A percentile compares a stretch with the other conserved stretches of the same genome.
Evolutionary conservation across 495 filamentous ascomycete genomes (phyloP).

Genomic region (Penicillium waksmanii): DNA sequence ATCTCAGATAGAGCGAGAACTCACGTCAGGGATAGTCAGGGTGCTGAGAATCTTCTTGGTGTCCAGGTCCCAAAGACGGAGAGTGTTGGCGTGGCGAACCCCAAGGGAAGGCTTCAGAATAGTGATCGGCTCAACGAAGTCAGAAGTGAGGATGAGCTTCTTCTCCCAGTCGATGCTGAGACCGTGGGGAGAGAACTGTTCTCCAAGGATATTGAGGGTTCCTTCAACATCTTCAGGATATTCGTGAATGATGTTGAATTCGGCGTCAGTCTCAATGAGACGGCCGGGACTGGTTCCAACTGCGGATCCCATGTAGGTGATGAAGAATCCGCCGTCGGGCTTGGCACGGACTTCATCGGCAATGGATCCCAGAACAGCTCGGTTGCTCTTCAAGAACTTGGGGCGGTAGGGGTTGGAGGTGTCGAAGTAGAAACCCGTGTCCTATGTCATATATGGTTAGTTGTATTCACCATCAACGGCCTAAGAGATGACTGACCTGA

Average conservation of each 20-base stretch:
- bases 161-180: conserved; percentile 61
- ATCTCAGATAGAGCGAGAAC: conserved; percentile 8
- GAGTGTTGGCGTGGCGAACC: conserved; percentile 56
- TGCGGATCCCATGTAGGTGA: conserved; percentile 63
- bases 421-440: conserved; percentile 68
- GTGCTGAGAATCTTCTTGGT: conserved; percentile 59
- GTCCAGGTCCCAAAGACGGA: conserved; percentile 61
- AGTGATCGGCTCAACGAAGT: conserved; percentile 63
- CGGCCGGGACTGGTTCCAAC: conserved; percentile 61
- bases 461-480: not conserved
- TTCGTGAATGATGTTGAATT: conserved; percentile 65
- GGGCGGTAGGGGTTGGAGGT: conserved; percentile 60
- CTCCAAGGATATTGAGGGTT: conserved; percentile 56
- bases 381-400: conserved; percentile 61
- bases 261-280: conserved; percentile 60
- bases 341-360: conserved; percentile 67
- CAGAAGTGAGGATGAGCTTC: conserved; percentile 61
- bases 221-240: conserved; percentile 58
- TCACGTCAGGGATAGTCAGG: conserved; percentile 62
- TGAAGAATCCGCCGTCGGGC: conserved; percentile 66
- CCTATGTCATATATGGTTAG: conserved; percentile 26
- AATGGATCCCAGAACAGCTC: conserved; percentile 58
- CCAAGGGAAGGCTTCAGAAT: conserved; percentile 62
- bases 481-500: conserved; percentile 32
- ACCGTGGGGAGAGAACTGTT: conserved; percentile 65